These are phyloP conservation scores for Populus hybrid DNA, from an alignment of 441 rosid species.

Conservation along the genomic window DNA sequence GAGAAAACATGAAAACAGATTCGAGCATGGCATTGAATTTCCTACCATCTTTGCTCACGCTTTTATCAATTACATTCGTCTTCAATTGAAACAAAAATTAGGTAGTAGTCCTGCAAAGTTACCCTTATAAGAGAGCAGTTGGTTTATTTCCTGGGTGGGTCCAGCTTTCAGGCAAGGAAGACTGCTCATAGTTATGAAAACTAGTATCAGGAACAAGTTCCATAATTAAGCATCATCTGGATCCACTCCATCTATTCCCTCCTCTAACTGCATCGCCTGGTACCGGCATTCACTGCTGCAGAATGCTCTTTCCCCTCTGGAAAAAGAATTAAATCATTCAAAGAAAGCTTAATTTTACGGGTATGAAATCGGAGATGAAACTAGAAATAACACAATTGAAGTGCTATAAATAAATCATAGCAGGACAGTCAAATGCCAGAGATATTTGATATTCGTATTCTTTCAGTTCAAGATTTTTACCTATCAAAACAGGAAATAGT, in stretches of 20 bases:
- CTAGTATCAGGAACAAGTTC: slow-evolving; percentile 19
- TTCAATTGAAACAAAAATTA: slow-evolving; percentile 2
- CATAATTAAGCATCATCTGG: slow-evolving; percentile 20
- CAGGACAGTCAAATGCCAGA: not conserved
- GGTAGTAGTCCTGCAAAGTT: slow-evolving; percentile 3
- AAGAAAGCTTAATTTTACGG: not conserved
- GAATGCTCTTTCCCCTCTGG: slow-evolving; percentile 88
- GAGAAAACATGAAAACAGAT: not conserved
- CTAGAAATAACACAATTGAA: not conserved
- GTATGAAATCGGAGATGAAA: not conserved
- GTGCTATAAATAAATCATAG: not conserved
- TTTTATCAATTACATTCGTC: not conserved
- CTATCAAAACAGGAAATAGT: not conserved
- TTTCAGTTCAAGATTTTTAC: not conserved
- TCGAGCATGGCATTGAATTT: slow-evolving; percentile 5
- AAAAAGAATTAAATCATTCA: not conserved
- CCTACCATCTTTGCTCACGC: slow-evolving; percentile 5
- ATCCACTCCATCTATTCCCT: slow-evolving; percentile 31
- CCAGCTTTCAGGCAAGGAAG: not conserved
- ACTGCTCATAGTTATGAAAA: not conserved
- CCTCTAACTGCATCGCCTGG: slow-evolving; percentile 61
- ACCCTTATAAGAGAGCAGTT: not conserved
- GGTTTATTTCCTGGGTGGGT: slow-evolving; percentile 10
- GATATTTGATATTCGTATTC: not conserved
- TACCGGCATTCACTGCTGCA: slow-evolving; percentile 86